Conservation (phyloP, 78 protist genomes). For the Bodo saltans region DNA sequence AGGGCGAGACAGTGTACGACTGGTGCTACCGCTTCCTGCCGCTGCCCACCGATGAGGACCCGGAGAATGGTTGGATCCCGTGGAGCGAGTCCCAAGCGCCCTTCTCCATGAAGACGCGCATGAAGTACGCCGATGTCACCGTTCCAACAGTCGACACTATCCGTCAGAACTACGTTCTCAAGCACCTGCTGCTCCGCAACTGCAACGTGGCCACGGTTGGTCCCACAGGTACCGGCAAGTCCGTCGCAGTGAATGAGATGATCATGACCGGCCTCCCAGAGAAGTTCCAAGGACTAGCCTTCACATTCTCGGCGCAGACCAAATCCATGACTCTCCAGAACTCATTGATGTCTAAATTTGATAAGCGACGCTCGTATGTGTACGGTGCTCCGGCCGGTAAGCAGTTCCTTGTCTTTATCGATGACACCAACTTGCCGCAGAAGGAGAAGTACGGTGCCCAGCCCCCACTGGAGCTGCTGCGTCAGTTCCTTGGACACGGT, state of each 20-base stretch:
- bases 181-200: constrained; percentile 31
- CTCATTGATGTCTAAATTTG: constrained; percentile 52
- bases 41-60: not conserved
- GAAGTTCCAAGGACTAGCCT: not conserved
- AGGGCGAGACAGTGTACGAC: constrained; percentile 12
- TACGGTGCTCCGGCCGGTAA: constrained; percentile 64
- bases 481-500: constrained; percentile 66
- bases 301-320: constrained; percentile 73
- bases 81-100: constrained; percentile 58
- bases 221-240: constrained; percentile 76
- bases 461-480: constrained; percentile 72
- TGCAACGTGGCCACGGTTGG: constrained; percentile 53
- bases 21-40: not conserved
- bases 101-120: not conserved
- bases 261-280: constrained; percentile 37
- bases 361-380: constrained; percentile 31
- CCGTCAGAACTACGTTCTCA: constrained; percentile 58
- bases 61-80: constrained; percentile 41
- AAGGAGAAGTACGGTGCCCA: constrained; percentile 65
- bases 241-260: constrained; percentile 38
- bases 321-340: constrained; percentile 56
- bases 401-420: constrained; percentile 58
- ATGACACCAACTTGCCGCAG: constrained; percentile 83
- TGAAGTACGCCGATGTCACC: constrained; percentile 41
- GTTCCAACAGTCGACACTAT: constrained; percentile 85